Conservation (phyloP, 805 yeast species). For the Scheffersomyces coipomensis region DNA sequence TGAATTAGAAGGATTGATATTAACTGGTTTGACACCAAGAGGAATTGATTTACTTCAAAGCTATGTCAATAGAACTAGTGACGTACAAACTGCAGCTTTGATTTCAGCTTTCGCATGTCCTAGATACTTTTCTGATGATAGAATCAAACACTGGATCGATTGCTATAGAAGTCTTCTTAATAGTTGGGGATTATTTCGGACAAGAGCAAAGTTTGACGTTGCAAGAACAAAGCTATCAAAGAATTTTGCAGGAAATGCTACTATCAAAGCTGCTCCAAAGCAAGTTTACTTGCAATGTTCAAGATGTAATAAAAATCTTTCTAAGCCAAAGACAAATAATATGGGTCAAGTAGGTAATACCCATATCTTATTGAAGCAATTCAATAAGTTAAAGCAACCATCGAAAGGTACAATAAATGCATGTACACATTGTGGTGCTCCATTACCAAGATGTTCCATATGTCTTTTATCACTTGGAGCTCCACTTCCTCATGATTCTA, state of each 20-base stretch:
- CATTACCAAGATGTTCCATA: slow-evolving; percentile 87
- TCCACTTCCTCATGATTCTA: slow-evolving; percentile 46
- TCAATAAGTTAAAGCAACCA: slow-evolving; percentile 23
- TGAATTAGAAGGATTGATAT: slow-evolving; percentile 83
- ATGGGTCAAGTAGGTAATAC: slow-evolving; percentile 11
- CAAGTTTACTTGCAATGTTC: slow-evolving; percentile 82
- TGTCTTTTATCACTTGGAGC: slow-evolving; percentile 80
- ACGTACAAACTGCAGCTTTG: slow-evolving; percentile 87
- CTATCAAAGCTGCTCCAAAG: slow-evolving; percentile 55
- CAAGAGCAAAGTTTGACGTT: slow-evolving; percentile 84
- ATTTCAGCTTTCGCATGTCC: slow-evolving; percentile 83
- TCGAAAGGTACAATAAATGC: slow-evolving; percentile 22
- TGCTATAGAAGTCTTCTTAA: slow-evolving; percentile 67
- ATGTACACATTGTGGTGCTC: slow-evolving; percentile 86
- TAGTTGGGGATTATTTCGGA: slow-evolving; percentile 77
- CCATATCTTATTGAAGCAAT: slow-evolving; percentile 29
- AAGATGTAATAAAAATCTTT: slow-evolving; percentile 74
- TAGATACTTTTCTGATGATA: slow-evolving; percentile 67
- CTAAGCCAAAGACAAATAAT: slow-evolving; percentile 25
- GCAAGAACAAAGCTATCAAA: slow-evolving; percentile 64
- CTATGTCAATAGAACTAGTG: slow-evolving; percentile 84
- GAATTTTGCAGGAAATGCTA: slow-evolving; percentile 45
- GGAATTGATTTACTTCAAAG: slow-evolving; percentile 81
- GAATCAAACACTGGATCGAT: slow-evolving; percentile 78
- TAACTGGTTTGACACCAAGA: slow-evolving; percentile 88